These are phyloP conservation scores for Deinandra increscens DNA, from an alignment of 129 eudicot species.

Conservation along the genomic window DNA sequence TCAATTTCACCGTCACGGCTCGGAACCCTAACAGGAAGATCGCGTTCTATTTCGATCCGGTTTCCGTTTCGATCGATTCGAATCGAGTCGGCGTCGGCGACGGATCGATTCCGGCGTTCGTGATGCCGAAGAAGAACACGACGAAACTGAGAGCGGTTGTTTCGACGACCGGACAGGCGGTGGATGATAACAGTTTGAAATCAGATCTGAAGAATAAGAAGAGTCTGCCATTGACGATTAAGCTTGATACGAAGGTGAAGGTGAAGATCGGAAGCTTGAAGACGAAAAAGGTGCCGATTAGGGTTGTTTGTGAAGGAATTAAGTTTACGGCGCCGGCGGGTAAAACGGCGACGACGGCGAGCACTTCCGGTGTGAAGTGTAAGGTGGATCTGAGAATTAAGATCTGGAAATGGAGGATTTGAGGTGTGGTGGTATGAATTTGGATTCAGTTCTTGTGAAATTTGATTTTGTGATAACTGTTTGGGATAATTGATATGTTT, in stretches of 20 bases:
- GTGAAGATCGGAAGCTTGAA: constrained; percentile 56
- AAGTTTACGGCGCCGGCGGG: constrained; percentile 44
- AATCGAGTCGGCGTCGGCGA: constrained; percentile 44
- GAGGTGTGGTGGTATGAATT: constrained; percentile 24
- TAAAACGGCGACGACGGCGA: constrained; percentile 41
- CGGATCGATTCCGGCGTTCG: constrained; percentile 52
- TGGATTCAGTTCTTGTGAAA: neutral
- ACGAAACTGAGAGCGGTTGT: constrained; percentile 42
- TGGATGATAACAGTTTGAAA: constrained; percentile 35
- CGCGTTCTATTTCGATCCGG: constrained; percentile 50
- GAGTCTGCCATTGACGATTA: constrained; percentile 41
- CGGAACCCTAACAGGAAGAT: constrained; percentile 68
- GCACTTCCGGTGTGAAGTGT: constrained; percentile 51
- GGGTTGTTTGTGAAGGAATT: constrained; percentile 59
- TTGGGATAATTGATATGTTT: neutral
- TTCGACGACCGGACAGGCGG: constrained; percentile 23
- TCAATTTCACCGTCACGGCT: constrained; percentile 55
- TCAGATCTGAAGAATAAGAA: constrained; percentile 49
- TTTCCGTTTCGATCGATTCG: constrained; percentile 34
- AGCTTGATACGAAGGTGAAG: constrained; percentile 61
- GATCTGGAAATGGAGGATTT: constrained; percentile 65
- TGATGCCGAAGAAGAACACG: constrained; percentile 44
- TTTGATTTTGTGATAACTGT: neutral
- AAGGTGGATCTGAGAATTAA: constrained; percentile 62
- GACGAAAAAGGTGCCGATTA: constrained; percentile 52